These are phyloP conservation scores for Buddleja alternifolia DNA, from an alignment of 257 asterid species.

Conservation along the genomic window DNA sequence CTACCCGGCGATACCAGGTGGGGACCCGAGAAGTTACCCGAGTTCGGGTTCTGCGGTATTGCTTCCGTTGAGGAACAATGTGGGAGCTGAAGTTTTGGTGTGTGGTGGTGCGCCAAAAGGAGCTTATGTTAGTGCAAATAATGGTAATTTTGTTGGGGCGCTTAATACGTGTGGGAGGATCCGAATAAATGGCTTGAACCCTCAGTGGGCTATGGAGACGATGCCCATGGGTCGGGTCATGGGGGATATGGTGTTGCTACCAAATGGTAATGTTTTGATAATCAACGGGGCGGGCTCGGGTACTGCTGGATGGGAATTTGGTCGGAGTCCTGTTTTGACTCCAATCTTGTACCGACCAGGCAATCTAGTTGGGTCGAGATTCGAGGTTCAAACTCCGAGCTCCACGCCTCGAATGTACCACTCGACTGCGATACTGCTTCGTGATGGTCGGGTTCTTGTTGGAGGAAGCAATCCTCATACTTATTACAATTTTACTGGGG, in stretches of 20 bases:
- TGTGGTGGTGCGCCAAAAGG: conserved; percentile 69
- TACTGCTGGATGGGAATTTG: conserved; percentile 59
- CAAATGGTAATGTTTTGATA: conserved; percentile 49
- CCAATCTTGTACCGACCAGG: conserved; percentile 45
- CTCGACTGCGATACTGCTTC: conserved; percentile 46
- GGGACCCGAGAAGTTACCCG: conserved; percentile 66
- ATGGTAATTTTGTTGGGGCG: conserved; percentile 41
- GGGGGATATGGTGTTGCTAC: conserved; percentile 65
- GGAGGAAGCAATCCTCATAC: conserved; percentile 58
- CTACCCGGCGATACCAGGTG: conserved; percentile 49
- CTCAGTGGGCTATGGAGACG: conserved; percentile 54
- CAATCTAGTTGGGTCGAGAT: conserved; percentile 35
- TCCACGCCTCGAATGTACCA: conserved; percentile 55
- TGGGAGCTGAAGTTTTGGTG: conserved; percentile 40
- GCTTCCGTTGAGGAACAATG: conserved; percentile 44
- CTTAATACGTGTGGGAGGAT: conserved; percentile 57
- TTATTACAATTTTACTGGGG: conserved; percentile 34
- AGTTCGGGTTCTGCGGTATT: conserved; percentile 65
- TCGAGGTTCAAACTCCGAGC: conserved; percentile 41
- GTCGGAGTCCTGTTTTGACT: conserved; percentile 38
- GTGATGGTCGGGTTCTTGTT: conserved; percentile 58
- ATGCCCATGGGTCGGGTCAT: conserved; percentile 60
- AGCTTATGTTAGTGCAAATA: conserved; percentile 35
- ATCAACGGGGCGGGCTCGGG: conserved; percentile 57
- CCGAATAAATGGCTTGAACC: conserved; percentile 39